A percentile compares a stretch with the other conserved stretches of the same genome.
Evolutionary conservation across 768 basidiomycete genomes (phyloP).

Genomic region (Pulveroboletus frians): DNA sequence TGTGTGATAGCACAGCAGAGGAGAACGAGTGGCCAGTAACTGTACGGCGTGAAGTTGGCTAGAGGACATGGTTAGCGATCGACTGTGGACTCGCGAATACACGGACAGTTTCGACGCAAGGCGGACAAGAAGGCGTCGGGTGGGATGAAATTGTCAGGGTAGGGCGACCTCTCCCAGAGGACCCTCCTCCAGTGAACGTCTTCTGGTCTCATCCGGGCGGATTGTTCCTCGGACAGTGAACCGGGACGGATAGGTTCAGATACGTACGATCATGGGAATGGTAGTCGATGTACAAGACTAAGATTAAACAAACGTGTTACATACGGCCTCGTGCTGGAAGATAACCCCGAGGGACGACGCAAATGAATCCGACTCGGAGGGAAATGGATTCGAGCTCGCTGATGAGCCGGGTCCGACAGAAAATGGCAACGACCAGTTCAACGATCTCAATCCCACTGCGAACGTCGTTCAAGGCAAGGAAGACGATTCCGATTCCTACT

Average conservation of each 20-base stretch:
- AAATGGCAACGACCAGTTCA: no score
- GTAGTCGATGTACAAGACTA: constrained; percentile 3
- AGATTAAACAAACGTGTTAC: constrained; percentile 32
- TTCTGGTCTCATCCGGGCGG: no score
- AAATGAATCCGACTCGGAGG: constrained; percentile 23
- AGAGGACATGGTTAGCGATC: constrained; percentile 11
- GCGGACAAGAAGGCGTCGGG: constrained; percentile 68
- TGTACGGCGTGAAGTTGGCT: constrained; percentile 81
- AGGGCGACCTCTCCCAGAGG: constrained; percentile 72
- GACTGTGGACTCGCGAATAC: constrained; percentile 4
- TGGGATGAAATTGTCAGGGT: constrained; percentile 85
- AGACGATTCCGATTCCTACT: constrained; percentile 25
- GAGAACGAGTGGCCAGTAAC: constrained; percentile 67
- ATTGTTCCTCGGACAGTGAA: constrained; percentile 15
- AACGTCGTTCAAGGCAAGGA: constrained; percentile 5
- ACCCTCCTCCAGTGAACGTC: constrained; percentile 56
- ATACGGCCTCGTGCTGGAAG: constrained; percentile 26
- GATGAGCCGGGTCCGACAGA: constrained; percentile 31
- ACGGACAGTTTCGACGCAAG: constrained; percentile 72
- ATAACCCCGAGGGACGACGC: constrained; percentile 30
- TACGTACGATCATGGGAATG: constrained; percentile 23
- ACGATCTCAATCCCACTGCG: constrained; percentile 45
- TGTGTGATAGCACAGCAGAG: constrained; percentile 76
- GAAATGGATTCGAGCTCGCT: constrained; percentile 21
- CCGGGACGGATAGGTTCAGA: no score